Evolutionary conservation across 306 rosid genomes (phyloP).

Genomic region (Cucurbita ficifolia): DNA sequence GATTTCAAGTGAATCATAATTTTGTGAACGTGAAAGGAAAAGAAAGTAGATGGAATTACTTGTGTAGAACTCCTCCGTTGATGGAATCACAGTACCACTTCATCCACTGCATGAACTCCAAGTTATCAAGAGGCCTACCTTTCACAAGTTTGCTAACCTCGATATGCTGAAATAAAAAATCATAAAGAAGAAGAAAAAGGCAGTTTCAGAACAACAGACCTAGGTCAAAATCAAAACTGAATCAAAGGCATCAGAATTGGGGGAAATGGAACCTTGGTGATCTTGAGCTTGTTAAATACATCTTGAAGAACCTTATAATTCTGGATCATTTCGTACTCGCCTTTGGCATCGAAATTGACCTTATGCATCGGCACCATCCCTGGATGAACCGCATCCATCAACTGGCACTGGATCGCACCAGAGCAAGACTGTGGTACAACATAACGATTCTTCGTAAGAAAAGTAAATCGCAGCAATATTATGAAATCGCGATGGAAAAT

Average conservation of each 20-base stretch:
- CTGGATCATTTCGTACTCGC: slow-evolving; percentile 92
- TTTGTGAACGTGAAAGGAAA: background rate
- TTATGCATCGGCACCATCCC: slow-evolving; percentile 93
- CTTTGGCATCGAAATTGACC: slow-evolving; percentile 88
- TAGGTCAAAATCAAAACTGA: background rate
- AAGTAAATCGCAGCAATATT: background rate
- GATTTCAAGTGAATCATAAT: background rate
- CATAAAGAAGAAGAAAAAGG: background rate
- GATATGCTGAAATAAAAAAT: slow-evolving; percentile 30
- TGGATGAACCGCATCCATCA: slow-evolving; percentile 72
- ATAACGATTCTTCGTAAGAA: background rate
- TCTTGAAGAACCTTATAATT: slow-evolving; percentile 95
- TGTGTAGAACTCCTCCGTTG: slow-evolving; percentile 30
- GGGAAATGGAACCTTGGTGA: slow-evolving; percentile 49
- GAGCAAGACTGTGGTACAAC: slow-evolving; percentile 43
- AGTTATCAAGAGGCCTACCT: slow-evolving; percentile 80
- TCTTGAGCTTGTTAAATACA: slow-evolving; percentile 79
- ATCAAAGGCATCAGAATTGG: background rate
- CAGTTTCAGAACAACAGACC: background rate
- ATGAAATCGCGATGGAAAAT: background rate
- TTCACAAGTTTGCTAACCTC: slow-evolving; percentile 86
- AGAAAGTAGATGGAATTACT: slow-evolving; percentile 18
- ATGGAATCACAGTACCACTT: slow-evolving; percentile 79
- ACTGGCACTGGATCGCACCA: slow-evolving; percentile 90
- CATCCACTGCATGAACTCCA: slow-evolving; percentile 98